Conservation (phyloP, 164 flowering plant genomes). For the Taxillus chinensis region DNA sequence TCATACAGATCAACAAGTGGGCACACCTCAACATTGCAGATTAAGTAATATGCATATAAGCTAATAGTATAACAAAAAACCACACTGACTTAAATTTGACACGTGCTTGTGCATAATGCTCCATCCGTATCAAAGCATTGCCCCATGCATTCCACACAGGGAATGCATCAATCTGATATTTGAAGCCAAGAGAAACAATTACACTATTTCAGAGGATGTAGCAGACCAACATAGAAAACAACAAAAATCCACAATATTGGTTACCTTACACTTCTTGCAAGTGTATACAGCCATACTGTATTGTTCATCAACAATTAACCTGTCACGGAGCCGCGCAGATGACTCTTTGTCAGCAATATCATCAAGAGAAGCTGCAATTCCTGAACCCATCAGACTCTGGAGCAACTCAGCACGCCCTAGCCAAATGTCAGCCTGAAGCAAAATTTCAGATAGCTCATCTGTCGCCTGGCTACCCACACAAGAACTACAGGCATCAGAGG, state of each 20-base stretch:
- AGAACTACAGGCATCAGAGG: constrained; percentile 96
- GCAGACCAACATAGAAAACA: constrained; percentile 1
- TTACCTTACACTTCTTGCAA: constrained; percentile 95
- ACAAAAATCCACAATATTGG: not conserved
- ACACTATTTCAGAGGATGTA: not conserved
- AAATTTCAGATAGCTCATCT: constrained; percentile 73
- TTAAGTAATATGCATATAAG: no score
- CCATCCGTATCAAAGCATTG: constrained; percentile 92
- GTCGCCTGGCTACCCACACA: constrained; percentile 76
- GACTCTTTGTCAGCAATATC: constrained; percentile 91
- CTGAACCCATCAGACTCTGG: constrained; percentile 93
- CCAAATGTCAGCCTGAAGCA: constrained; percentile 80
- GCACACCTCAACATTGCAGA: not conserved
- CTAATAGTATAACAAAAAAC: not conserved
- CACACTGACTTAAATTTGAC: constrained; percentile 81
- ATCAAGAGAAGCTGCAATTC: constrained; percentile 93
- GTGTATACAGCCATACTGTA: constrained; percentile 99
- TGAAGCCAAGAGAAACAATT: constrained; percentile 1
- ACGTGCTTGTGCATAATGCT: constrained; percentile 94
- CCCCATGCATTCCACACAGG: constrained; percentile 99
- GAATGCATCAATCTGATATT: constrained; percentile 77
- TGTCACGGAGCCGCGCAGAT: constrained; percentile 77
- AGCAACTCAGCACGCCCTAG: constrained; percentile 92
- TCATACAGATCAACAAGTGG: not conserved
- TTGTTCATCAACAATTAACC: constrained; percentile 75